A percentile compares a stretch with the other conserved stretches of the same genome.
phyloP scores from a whole-genome alignment of 495 filamentous ascomycete species.

The Penicillium canariense region DNA sequence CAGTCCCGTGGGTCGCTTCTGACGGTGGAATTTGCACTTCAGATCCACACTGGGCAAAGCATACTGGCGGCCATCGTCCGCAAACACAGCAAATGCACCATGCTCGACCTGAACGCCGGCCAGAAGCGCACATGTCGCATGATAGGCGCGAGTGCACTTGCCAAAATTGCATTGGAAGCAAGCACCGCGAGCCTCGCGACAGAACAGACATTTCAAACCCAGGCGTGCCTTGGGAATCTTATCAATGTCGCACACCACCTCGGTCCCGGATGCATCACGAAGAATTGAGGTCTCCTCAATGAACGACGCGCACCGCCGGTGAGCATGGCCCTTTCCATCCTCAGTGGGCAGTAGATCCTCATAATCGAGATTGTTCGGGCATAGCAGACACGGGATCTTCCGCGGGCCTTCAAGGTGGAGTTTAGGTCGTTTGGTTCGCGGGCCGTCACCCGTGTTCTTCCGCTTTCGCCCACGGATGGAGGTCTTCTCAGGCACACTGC shows the following conservation, averaged over 20 bases:
- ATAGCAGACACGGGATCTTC: conserved; percentile 87
- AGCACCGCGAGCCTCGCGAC: conserved; percentile 85
- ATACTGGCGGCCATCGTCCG: conserved; percentile 88
- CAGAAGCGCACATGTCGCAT: conserved; percentile 88
- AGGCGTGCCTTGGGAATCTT: conserved; percentile 82
- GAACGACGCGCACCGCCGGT: conserved; percentile 85
- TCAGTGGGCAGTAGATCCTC: conserved; percentile 85
- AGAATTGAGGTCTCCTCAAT: conserved; percentile 88
- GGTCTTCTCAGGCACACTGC: conserved; percentile 63
- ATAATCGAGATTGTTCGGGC: conserved; percentile 85
- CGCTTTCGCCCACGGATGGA: conserved; percentile 60
- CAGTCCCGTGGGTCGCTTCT: conserved; percentile 72
- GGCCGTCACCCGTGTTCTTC: conserved; percentile 57
- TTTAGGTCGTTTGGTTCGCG: conserved; percentile 71
- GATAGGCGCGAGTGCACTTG: conserved; percentile 91
- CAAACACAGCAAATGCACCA: conserved; percentile 79
- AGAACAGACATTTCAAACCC: conserved; percentile 91
- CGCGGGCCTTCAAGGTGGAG: conserved; percentile 65
- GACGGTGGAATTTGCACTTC: conserved; percentile 88
- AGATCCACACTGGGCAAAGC: conserved; percentile 86
- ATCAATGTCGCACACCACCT: conserved; percentile 72
- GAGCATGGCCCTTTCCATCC: conserved; percentile 75
- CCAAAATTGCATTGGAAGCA: conserved; percentile 97
- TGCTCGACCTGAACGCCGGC: conserved; percentile 90
- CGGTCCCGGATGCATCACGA: conserved; percentile 62